These are phyloP conservation scores for Litchi chinensis DNA, from an alignment of 345 rosid species.

Conservation along the genomic window DNA sequence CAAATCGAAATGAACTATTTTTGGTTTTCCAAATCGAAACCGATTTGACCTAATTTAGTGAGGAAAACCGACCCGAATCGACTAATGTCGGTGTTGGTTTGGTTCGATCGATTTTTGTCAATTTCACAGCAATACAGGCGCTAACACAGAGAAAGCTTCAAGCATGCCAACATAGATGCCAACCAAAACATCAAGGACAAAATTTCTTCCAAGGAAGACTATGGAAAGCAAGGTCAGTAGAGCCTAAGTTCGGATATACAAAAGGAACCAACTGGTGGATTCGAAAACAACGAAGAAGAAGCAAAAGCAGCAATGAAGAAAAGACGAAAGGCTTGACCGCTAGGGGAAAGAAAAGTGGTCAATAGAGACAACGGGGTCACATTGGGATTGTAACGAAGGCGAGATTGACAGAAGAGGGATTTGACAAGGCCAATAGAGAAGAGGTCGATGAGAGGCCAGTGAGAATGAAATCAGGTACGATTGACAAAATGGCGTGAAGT, in stretches of 20 bases:
- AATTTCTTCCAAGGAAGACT: constrained; percentile 84
- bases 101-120: too few species aligned
- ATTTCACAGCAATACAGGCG: too few species aligned
- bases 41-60: too few species aligned
- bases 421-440: constrained; percentile 68
- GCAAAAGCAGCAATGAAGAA: constrained; percentile 62
- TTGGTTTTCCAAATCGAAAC: too few species aligned
- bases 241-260: constrained; percentile 66
- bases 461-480: constrained; percentile 57
- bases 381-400: constrained; percentile 77
- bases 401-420: constrained; percentile 69
- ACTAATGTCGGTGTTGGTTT: too few species aligned
- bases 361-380: constrained; percentile 64
- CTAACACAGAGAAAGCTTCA: constrained; percentile 56
- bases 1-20: too few species aligned
- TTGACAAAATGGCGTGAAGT: constrained; percentile 34
- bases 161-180: constrained; percentile 65
- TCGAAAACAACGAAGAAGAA: constrained; percentile 19
- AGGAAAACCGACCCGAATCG: too few species aligned
- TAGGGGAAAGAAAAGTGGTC: constrained; percentile 80
- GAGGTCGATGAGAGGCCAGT: constrained; percentile 78
- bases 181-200: constrained; percentile 60
- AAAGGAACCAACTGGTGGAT: constrained; percentile 23
- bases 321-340: constrained; percentile 90
- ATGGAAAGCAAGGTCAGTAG: constrained; percentile 59